Base-by-base conservation (phyloP, 2,329 filamentous ascomycete genomes). In the Trichoderma lentiforme region DNA sequence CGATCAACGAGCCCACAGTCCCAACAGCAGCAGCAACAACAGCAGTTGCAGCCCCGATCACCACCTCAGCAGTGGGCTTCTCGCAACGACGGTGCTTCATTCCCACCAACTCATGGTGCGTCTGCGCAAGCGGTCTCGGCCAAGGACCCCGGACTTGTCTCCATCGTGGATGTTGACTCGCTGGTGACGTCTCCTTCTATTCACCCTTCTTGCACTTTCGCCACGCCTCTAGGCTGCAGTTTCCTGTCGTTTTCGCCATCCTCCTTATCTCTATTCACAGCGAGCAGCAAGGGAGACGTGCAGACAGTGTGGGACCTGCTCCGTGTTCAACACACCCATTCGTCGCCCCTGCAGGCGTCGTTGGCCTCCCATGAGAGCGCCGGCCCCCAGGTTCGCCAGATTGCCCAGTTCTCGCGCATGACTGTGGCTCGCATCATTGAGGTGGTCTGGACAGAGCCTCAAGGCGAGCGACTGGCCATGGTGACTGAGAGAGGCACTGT, bases 401-500 rank as follows among this genome's bases (percentile, higher is more conserved):
- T 98, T 73, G 93, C 94, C 8, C 90, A 95, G 73, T 98, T 97
- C 78, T 93, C 93, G 24, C 91, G 96, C 53, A 92, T 98, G 88
- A 98, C 95, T 2, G 92, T 95, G 63, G 94, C 96, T 3, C 92
- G 93, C 69, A 93, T 98, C 70, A 89, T 98, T 26, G 95, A 98
- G 78, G 93, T 97, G 56, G 90, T 91, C 3, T 99, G 96, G 96
- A 92, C 92, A 2, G 88, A 89, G 70, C 93, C 93, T 4, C 91
- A 91, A 71, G 93, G 93, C 26, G 93, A 97, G 78, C 91, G 93
- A 72, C 84, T 97, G 51, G 95, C 95, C 2, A 91, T 99, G 83
- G 90, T 98, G 30, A 98, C 96, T 0, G 94, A 97, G 77, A 93
- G 95, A 76, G 94, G 95, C n/a, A 99, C 96, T 9, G 91, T 98